Evolutionary conservation across 257 asterid genomes (phyloP), one percentile per base, ranked within the genome.

Genomic region (Solanum habrochaites): DNA sequence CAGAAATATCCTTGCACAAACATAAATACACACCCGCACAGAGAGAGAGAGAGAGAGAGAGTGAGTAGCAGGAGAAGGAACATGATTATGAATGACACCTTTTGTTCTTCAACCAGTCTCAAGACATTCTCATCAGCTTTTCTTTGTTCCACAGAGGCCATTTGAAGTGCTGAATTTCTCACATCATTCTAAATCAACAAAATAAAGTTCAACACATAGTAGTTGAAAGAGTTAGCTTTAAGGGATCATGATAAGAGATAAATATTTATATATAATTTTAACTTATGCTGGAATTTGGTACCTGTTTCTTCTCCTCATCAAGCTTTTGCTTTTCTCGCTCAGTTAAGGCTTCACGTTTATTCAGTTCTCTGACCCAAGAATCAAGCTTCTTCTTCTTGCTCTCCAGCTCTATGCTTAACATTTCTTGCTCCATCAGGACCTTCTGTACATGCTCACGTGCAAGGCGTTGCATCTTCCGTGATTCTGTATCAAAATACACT

Each of bases 61-160:
- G 75, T 10, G 66, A n/a, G 32, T 14, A 10, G 31, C 31, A 35
- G 21, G 6, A n/a, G 8, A 14, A 15, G 40, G 40, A 31, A 32
- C 82, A 12, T 73, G 82, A 14, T 69, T 85, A 39, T 69, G 45
- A 40, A 85, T 71, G 31, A 74, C 89, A 96, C 98, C 90, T 94
- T 94, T 81, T 96, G 98, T 87, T 92, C 98, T 91, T 96, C 99
- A 62, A 94, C 94, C 43, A 95, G 94, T 86, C 98, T 90, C 82
- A 93, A 83, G 88, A 95, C 98, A 90, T 94, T 94, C 85, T 91
- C 96, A 64, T 95, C 98, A 42, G 95, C 93, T 91, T 92, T 94
- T 66, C 87, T 93, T 88, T 95, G 98, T 92, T 96, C 98, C 89
- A 62, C 96, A 10, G 95, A 95, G 31, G 99, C 98, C 98, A 93